Evolutionary conservation across 2,329 filamentous ascomycete genomes (phyloP), one percentile per base, ranked within the genome.

Genomic region (Sphaerulina vaccinii): DNA sequence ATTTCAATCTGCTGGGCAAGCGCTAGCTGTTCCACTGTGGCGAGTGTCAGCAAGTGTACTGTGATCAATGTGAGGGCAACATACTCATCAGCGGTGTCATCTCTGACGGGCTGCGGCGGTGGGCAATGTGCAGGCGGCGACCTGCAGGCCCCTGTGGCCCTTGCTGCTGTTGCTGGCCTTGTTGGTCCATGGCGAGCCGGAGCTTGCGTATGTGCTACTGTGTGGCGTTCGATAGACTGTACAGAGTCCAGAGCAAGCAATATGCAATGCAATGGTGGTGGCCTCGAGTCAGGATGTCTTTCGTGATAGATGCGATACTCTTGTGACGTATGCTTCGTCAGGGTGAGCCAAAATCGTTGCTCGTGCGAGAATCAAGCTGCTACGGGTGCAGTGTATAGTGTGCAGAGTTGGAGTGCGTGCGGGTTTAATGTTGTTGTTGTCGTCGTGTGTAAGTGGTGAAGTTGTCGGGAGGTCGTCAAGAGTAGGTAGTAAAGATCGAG

Each of bases 1-100:
- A 95, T 82, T 75, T 97, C 92, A 68, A 97, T 96, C 75, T 97
- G 92, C 78, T 96, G 92, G 76, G 96, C 91, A 70, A 97, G 91
- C 69, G 90, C 90, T 70, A 96, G 83, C 81, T 96, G 91, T 79
- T 96, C 92, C 88, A 96, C 91, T 95, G 65, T 42, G 27, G 45
- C 57, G 51, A 53, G 60, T 64, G 68, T 70, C 62, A 68, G 67
- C 63, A 61, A 48, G 37, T 9, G 18, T 21, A 21, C 37, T 39
- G 27, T 32, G 27, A 10, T 11, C 27, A 13, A 32, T 13, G 8
- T 5, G n/a, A 8, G 21, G 39, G 33, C n/a, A 35, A 90, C 89
- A 84, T 89, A 90, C 90, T 95, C 88, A 97, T 95, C 73, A 97
- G 78, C 60, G 92, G 93, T 54, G 92, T 97, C 73, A 97, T 80